Base-by-base conservation (phyloP, 345 rosid genomes). In the Hypericum perforatum region DNA sequence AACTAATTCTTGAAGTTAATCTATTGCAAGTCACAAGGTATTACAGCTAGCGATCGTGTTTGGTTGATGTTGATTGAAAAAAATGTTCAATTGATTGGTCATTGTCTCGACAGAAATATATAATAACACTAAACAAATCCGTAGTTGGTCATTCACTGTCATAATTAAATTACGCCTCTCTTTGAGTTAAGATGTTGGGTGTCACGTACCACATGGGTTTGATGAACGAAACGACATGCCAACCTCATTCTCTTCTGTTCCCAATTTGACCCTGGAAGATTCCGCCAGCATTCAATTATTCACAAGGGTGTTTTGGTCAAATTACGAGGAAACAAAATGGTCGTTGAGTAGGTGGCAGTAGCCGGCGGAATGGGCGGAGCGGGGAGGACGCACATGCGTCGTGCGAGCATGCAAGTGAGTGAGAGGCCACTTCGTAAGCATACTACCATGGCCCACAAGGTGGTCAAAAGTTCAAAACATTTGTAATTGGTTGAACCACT, bases 301-400 rank as follows among this genome's bases (percentile, higher is more conserved):
- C 8, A 6, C 32, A 36, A 37, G 74, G 58, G 44, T 16, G 54
- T 41, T 43, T 6, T 16, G 1, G 70, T 58, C 49, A 66, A 56
- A 0, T 1, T 2, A 11, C 9, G 0, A 37, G 10, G 44, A 9
- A 12, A 8, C 2, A 0, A 0, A 0, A 0, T 11, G 0, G 9
- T 8, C 1, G 7, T 11, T 42, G 58, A 67, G 32, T 22, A 22
- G 67, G 72, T 73, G 63, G 72, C 61, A 11, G 7, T 15, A 0
- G 65, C 67, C 65, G 54, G 66, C 76, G 57, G 49, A 37, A 59
- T 53, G 29, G 29, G 66, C 78, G 80, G 82, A 8, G 50, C 46
- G 15, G 32, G 6, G 9, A 37, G 22, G 37, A 13, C 12, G 65
- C 82, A 83, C 76, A 77, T 80, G 82, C 92, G 53, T 45, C 62